Base-by-base conservation (phyloP, 805 yeast species). In the Ogataea philodendri region DNA sequence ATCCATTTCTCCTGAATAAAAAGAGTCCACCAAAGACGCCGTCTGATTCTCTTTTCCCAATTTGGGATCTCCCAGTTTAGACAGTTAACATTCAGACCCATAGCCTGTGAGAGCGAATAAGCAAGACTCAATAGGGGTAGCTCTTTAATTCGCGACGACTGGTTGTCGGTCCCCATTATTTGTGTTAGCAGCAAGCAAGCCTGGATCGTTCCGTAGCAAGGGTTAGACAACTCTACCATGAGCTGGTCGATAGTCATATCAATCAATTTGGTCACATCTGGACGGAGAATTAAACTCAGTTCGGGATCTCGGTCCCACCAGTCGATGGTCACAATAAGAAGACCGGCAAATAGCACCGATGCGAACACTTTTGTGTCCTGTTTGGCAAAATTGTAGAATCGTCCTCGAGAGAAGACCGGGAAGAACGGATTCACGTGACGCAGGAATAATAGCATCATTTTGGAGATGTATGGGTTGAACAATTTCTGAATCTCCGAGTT, bases 1-100 rank as follows among this genome's bases (percentile, higher is more conserved):
- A 37, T 25, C 48, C 48, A 46, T 34, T 46, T 46, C 7, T 46
- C 48, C 21, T 46, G 48, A 15, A 46, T 28, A 19, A 34, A 46
- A 1, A 43, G 21, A 8, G 43, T 38, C 50, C 50, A 43, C 48
- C 50, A 43, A n/a, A 46, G 23, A 10, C 46, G 28, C 22, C 35
- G 34, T 10, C 50, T n/a, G 21, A 46, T 29, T 15, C 46, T 24
- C 20, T 46, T 46, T 26, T 46, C 50, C 46, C 46, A 39, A 2
- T 11, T 19, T 5, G 45, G 42, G 5, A 44, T 18, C 14, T 10
- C 15, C 50, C 48, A 43, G 7, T 21, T 24, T 14, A 19, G 11
- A 33, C 44, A 40, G 20, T 45, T 30, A 15, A 43, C 37, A 16
- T 45, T 42, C 15, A 45, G 17, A 5, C 47, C 49, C 41, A 41